These are phyloP conservation scores for Colletotrichum sp. DNA, from an alignment of 2,329 filamentous ascomycete genomes.

Conservation along the genomic window DNA sequence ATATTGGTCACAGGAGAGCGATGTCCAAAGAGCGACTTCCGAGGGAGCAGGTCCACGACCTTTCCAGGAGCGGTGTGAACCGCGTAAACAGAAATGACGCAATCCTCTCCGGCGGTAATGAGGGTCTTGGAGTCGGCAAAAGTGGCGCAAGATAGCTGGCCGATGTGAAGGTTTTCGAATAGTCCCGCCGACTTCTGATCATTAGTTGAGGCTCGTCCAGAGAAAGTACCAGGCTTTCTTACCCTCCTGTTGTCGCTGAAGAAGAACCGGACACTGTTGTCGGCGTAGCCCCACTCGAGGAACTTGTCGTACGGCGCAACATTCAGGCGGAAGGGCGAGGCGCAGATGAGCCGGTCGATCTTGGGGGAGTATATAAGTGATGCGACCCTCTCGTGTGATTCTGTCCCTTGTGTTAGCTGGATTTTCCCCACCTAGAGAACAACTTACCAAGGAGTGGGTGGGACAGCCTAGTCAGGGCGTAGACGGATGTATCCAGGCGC, in stretches of 20 bases:
- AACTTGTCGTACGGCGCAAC: constrained; percentile 92
- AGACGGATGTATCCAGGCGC: constrained; percentile 78
- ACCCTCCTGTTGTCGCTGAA: constrained; percentile 80
- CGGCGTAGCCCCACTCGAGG: constrained; percentile 94
- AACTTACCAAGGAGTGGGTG: constrained; percentile 73
- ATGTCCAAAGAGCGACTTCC: constrained; percentile 88
- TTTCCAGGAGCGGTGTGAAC: constrained; percentile 69
- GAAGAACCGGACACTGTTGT: constrained; percentile 92
- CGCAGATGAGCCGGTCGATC: constrained; percentile 81
- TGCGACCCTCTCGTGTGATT: constrained; percentile 79
- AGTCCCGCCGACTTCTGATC: constrained; percentile 69
- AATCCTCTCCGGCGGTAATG: constrained; percentile 91
- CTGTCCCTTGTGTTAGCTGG: constrained; percentile 30
- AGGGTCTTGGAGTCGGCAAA: constrained; percentile 92
- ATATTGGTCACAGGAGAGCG: constrained; percentile 82
- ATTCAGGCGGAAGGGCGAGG: constrained; percentile 84
- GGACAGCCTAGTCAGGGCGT: constrained; percentile 77
- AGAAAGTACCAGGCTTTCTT: constrained; percentile 19
- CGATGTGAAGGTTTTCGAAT: constrained; percentile 92
- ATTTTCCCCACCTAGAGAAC: too few relatives aligned
- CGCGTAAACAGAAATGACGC: constrained; percentile 85
- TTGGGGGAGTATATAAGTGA: constrained; percentile 80
- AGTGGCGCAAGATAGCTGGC: constrained; percentile 81
- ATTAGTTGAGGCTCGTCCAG: constrained; percentile 28
- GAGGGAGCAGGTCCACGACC: constrained; percentile 77